A percentile compares a stretch with the other conserved stretches of the same genome.
phyloP scores from a whole-genome alignment of 108 stramenopile species.

The Conticribra weissflogii region DNA sequence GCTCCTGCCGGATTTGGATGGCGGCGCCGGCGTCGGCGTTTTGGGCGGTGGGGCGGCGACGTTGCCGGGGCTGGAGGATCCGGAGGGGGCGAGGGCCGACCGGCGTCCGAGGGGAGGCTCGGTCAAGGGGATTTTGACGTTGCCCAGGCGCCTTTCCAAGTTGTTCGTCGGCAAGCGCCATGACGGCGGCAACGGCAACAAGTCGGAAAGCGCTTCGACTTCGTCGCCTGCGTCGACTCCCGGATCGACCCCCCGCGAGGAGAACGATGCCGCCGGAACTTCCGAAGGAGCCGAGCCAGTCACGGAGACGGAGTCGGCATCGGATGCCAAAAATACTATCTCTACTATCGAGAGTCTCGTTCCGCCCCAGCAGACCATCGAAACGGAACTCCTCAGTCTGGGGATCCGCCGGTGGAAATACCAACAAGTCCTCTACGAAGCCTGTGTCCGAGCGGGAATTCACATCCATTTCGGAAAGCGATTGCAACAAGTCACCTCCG shows the following conservation, averaged over 20 bases:
- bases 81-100: slow-evolving; percentile 9
- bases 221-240: too few species aligned
- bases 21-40: too few species aligned
- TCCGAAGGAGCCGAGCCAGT: too few species aligned
- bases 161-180: too few species aligned
- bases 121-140: not conserved
- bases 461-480: slow-evolving; percentile 59
- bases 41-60: too few species aligned
- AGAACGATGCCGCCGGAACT: too few species aligned
- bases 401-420: slow-evolving; percentile 70
- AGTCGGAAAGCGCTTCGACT: not conserved
- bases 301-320: too few species aligned
- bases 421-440: slow-evolving; percentile 57
- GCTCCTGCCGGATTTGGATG: slow-evolving; percentile 31
- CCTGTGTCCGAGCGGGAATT: slow-evolving; percentile 41
- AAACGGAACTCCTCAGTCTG: slow-evolving; percentile 49
- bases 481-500: slow-evolving; percentile 9
- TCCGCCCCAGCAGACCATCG: not conserved
- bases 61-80: not conserved
- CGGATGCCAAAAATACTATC: not conserved
- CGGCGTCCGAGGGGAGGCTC: slow-evolving; percentile 36
- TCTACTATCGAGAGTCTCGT: not conserved
- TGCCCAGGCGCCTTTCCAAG: too few species aligned
- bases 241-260: too few species aligned
- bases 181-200: not conserved